These are phyloP conservation scores for Chrysanthemum seticuspe DNA, from an alignment of 129 eudicot genomes.

Conservation along the genomic window DNA sequence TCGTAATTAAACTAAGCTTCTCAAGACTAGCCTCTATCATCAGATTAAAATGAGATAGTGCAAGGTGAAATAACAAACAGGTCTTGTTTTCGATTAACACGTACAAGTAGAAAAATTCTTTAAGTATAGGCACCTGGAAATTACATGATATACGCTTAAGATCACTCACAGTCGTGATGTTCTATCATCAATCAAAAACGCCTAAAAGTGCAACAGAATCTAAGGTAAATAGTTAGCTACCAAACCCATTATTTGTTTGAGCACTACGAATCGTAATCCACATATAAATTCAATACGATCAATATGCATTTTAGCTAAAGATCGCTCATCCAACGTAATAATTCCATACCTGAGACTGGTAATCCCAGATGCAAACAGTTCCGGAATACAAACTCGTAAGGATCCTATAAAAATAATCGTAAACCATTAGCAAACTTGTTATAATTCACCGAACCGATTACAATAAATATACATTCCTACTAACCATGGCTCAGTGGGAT, in stretches of 20 bases:
- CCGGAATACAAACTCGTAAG: constrained; percentile 94
- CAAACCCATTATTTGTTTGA: too few relatives aligned
- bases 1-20: neutral
- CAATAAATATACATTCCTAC: constrained; percentile 15
- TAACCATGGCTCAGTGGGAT: constrained; percentile 97
- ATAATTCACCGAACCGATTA: too few relatives aligned
- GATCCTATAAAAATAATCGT: constrained; percentile 55
- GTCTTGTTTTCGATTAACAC: too few relatives aligned
- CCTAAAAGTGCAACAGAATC: neutral
- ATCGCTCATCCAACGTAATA: too few relatives aligned
- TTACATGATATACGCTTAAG: too few relatives aligned
- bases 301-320: neutral
- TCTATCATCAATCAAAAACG: neutral
- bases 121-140: too few relatives aligned
- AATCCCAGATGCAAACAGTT: constrained; percentile 93
- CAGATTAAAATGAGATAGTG: neutral
- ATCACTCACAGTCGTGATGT: neutral
- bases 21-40: constrained; percentile 5
- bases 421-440: neutral
- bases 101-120: too few relatives aligned
- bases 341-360: constrained; percentile 84
- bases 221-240: neutral
- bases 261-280: neutral
- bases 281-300: constrained; percentile 1
- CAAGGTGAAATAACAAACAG: neutral